Base-by-base conservation (phyloP, 352 stramenopile species). In the Phytopythium boreale region DNA sequence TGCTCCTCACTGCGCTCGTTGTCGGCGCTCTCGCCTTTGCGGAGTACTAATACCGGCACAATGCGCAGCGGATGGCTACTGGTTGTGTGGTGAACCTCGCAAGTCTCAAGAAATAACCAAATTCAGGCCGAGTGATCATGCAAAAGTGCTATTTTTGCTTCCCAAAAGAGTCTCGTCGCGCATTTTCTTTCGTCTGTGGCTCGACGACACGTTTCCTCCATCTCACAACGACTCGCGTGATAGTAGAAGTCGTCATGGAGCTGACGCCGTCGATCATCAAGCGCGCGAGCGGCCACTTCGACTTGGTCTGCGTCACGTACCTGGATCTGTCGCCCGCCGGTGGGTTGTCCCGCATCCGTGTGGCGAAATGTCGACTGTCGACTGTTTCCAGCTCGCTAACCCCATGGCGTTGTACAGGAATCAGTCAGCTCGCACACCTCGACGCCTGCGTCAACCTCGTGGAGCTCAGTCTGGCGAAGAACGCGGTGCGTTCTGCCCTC, bases 241-340 rank as follows among this genome's bases (percentile, higher is more conserved):
- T 58, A 27, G 17, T n/a, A 8, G 34, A 36, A 8, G 1, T 24
- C 5, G 27, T 11, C 39, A 91, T 91, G 82, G 79, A 91, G 67
- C 72, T 93, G 39, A 83, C 75, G 11, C 71, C 71, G 11, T 75
- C 89, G 7, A 47, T 84, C 44, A 83, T 93, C 70, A 93, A 93
- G 68, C 77, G 74, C 11, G 72, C 80, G 43, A 91, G 82, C 63
- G 86, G 86, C 31, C 84, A 93, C 68, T 93, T 91, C 62, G 84
- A 93, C 59, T 53, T 90, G 20, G 73, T 61, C 41, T 89, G 85
- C 64, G 70, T 93, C 61, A 80, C 82, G 52, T 64, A 85, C 46
- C 64, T 93, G 43, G 80, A 93, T 51, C 77, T 91, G 49, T 87
- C 82, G 0, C 36, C 31, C n/a, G 74, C 75, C 26, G 69, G 70